Conservation (phyloP, 2,329 filamentous ascomycete species). For the Hypomyces perniciosus region DNA sequence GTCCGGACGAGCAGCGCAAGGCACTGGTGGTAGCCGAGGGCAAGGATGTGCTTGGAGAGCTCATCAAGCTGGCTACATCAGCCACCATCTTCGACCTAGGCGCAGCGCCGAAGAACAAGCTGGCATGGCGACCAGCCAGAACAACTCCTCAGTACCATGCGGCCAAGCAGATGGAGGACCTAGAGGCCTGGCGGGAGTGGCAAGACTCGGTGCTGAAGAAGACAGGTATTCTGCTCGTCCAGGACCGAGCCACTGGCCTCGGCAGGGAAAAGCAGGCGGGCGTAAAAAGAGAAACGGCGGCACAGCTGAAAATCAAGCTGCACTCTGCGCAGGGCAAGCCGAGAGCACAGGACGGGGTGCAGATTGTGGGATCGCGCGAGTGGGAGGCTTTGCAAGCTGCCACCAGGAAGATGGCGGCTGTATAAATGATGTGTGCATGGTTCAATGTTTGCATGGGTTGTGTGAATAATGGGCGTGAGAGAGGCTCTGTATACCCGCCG, state of each 20-base stretch:
- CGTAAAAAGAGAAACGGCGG: slow-evolving; percentile 32
- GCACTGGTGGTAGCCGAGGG: slow-evolving; percentile 54
- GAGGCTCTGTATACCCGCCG: slow-evolving; percentile 9
- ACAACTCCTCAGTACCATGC: slow-evolving; percentile 61
- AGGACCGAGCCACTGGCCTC: slow-evolving; percentile 17
- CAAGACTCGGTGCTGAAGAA: slow-evolving; percentile 49
- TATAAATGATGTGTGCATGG: slow-evolving; percentile 17
- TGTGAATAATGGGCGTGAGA: not conserved
- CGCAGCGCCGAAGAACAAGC: slow-evolving; percentile 50
- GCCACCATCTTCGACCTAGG: slow-evolving; percentile 56
- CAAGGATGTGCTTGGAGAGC: slow-evolving; percentile 56
- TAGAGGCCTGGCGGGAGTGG: slow-evolving; percentile 56
- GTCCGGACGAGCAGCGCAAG: slow-evolving; percentile 42
- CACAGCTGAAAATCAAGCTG: slow-evolving; percentile 46
- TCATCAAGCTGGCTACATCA: slow-evolving; percentile 54
- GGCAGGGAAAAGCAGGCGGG: slow-evolving; percentile 21
- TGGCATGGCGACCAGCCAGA: slow-evolving; percentile 60
- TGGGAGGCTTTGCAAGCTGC: slow-evolving; percentile 49
- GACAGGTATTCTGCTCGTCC: slow-evolving; percentile 33
- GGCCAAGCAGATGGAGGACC: slow-evolving; percentile 59
- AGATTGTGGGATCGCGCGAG: slow-evolving; percentile 48
- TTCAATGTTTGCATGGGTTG: not conserved
- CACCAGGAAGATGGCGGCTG: slow-evolving; percentile 24
- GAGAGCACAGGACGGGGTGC: slow-evolving; percentile 28
- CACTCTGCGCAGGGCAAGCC: slow-evolving; percentile 38